phyloP scores from a whole-genome alignment of 352 stramenopile species.

The Elongisporangium anandrum region DNA sequence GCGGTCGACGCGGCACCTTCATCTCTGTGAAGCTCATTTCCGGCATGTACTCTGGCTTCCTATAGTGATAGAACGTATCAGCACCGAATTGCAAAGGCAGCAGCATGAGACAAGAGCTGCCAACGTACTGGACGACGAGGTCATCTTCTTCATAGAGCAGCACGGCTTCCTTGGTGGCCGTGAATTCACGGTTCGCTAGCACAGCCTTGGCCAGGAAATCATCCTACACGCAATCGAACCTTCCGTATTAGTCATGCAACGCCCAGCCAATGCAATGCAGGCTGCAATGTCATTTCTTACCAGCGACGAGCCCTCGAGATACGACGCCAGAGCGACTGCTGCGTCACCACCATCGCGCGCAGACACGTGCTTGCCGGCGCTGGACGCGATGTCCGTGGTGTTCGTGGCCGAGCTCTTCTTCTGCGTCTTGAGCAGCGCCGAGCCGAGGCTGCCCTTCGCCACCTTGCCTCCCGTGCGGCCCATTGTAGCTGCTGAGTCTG shows the following conservation, averaged over 20 bases:
- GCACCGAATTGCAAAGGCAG: not conserved
- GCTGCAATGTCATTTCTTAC: conserved; percentile 19
- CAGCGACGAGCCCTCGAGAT: conserved; percentile 81
- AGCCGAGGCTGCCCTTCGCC: conserved; percentile 68
- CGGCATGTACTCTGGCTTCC: conserved; percentile 48
- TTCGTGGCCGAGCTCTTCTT: conserved; percentile 67
- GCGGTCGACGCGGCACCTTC: conserved; percentile 93
- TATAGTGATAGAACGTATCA: conserved; percentile 9
- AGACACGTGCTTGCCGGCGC: conserved; percentile 81
- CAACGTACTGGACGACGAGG: conserved; percentile 61
- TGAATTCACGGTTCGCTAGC: conserved; percentile 90
- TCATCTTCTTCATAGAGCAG: conserved; percentile 70
- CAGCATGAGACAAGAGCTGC: not conserved
- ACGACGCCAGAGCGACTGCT: conserved; percentile 75
- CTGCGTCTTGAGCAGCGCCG: conserved; percentile 70
- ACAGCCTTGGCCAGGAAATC: conserved; percentile 92
- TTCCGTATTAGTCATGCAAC: too few species aligned
- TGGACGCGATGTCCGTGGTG: conserved; percentile 72
- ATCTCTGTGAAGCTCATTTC: conserved; percentile 94
- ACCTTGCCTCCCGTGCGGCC: conserved; percentile 71
- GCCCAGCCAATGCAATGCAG: not conserved
- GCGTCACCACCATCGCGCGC: conserved; percentile 77
- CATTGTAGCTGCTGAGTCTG: conserved; percentile 27
- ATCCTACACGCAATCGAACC: conserved; percentile 36
- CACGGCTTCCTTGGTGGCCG: conserved; percentile 86